phyloP scores from a whole-genome alignment of 116 monocot genomes.

The Iris pallida region DNA sequence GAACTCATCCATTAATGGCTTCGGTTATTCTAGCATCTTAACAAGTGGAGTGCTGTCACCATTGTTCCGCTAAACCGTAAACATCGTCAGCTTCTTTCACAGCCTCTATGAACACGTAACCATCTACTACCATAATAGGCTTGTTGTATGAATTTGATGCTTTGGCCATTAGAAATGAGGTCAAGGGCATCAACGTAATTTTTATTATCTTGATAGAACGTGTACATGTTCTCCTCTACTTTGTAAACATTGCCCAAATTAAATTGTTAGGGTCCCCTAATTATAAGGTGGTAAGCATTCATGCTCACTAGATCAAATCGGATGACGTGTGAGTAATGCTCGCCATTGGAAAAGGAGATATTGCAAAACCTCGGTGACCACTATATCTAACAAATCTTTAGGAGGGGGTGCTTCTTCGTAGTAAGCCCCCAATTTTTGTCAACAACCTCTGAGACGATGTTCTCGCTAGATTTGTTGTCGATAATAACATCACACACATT shows the following conservation, averaged over 20 bases:
- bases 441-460: not conserved
- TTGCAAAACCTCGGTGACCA: not conserved
- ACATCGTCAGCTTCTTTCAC: no score
- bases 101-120: no score
- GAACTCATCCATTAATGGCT: no score
- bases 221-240: not conserved
- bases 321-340: not conserved
- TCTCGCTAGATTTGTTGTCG: not conserved
- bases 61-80: no score
- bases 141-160: no score
- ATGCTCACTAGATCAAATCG: not conserved
- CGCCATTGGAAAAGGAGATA: not conserved
- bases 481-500: conserved; percentile 1
- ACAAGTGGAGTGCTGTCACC: no score
- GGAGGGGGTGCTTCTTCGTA: not conserved
- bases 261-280: not conserved
- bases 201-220: not conserved
- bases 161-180: no score
- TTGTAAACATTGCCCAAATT: not conserved
- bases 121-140: no score
- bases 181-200: not conserved
- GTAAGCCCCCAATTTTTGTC: not conserved
- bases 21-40: no score
- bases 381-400: not conserved
- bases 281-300: not conserved